Evolutionary conservation across 2,329 filamentous ascomycete genomes (phyloP).

Genomic region (Botrytis tulipae): DNA sequence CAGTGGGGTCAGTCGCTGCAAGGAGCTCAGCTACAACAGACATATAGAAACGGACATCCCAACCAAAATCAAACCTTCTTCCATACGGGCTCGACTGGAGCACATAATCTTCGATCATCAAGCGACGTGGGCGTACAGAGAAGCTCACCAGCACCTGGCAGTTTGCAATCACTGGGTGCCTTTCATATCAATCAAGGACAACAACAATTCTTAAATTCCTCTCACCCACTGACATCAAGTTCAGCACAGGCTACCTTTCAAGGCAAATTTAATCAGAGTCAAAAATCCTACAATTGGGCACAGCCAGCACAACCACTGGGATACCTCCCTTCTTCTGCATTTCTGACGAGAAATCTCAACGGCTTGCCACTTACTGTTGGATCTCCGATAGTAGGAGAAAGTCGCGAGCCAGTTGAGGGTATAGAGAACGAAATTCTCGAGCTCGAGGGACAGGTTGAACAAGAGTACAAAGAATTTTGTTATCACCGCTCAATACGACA

Average conservation of each 20-base stretch:
- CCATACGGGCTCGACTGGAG: background rate
- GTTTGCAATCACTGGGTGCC: background rate
- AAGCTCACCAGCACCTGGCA: no score
- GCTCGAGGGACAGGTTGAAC: background rate
- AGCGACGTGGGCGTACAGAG: no score
- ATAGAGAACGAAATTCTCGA: background rate
- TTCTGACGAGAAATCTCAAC: background rate
- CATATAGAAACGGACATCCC: background rate
- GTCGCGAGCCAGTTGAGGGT: fast-evolving
- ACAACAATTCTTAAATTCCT: background rate
- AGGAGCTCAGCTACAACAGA: background rate
- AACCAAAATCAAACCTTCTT: background rate
- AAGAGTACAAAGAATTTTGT: background rate
- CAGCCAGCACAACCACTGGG: background rate
- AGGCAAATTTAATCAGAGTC: background rate
- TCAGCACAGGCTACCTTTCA: background rate
- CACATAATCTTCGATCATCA: background rate
- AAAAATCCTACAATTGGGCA: background rate
- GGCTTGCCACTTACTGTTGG: background rate
- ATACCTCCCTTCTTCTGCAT: background rate
- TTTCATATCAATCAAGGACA: background rate
- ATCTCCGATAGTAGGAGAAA: background rate
- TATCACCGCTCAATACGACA: no score
- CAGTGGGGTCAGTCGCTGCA: background rate
- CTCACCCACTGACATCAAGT: background rate